phyloP scores from a whole-genome alignment of 1,284 basidiomycete genomes.

The Ustilago tritici region DNA sequence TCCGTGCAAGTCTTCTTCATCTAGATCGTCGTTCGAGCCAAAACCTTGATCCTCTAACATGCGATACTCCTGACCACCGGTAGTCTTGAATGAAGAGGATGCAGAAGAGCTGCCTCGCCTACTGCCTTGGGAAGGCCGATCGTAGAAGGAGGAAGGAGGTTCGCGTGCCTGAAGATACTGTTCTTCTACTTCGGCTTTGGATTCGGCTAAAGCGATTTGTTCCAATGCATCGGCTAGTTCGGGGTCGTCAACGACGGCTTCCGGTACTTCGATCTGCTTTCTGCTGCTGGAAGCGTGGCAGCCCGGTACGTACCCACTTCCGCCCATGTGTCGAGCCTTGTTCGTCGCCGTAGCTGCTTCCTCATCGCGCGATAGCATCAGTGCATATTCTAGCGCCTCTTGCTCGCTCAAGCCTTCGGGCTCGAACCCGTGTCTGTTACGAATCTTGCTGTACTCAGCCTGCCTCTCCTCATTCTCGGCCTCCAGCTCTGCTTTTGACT shows the following conservation, averaged over 20 bases:
- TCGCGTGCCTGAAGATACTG: conserved; percentile 13
- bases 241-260: conserved; percentile 35
- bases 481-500: conserved; percentile 70
- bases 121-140: conserved; percentile 5
- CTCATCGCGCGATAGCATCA: conserved; percentile 88
- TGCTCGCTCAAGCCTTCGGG: conserved; percentile 80
- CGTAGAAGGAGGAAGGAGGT: conserved; percentile 22
- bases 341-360: conserved; percentile 70
- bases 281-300: conserved; percentile 27
- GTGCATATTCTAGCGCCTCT: conserved; percentile 82
- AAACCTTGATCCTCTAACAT: conserved; percentile 39
- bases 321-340: conserved; percentile 26
- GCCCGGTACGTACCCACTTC: conserved; percentile 31
- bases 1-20: conserved; percentile 10
- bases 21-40: conserved; percentile 19
- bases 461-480: conserved; percentile 78
- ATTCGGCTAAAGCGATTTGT: conserved; percentile 57
- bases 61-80: conserved; percentile 7
- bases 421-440: conserved; percentile 69
- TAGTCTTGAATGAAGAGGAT: conserved; percentile 8
- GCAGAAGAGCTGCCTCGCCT: conserved; percentile 18
- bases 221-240: conserved; percentile 58
- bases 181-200: conserved; percentile 33
- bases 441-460: conserved; percentile 73
- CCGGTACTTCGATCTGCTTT: conserved; percentile 26